These are phyloP conservation scores for Microcyclospora tardicrescens DNA, from an alignment of 2,329 filamentous ascomycete species.

Conservation along the genomic window DNA sequence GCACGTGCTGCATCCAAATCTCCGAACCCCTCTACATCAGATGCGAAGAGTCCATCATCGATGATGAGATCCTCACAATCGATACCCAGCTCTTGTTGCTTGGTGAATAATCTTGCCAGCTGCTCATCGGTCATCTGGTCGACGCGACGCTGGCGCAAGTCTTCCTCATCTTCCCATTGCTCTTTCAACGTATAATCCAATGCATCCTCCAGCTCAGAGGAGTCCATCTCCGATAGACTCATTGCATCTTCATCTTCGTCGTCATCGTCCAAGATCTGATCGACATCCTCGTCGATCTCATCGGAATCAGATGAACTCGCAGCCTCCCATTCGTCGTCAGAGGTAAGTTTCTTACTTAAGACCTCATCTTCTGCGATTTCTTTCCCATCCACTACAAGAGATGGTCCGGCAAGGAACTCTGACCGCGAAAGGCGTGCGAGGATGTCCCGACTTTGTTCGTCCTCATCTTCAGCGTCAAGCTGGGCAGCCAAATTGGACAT, in stretches of 20 bases:
- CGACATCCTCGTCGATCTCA: conserved; percentile 7
- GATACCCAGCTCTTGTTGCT: conserved; percentile 52
- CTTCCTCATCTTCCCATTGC: conserved; percentile 28
- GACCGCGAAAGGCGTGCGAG: not conserved
- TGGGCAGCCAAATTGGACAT: conserved; percentile 48
- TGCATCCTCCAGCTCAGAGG: conserved; percentile 23
- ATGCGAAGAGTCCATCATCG: conserved; percentile 26
- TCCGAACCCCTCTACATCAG: conserved; percentile 13
- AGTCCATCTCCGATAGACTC: conserved; percentile 25
- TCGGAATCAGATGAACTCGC: conserved; percentile 6
- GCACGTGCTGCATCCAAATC: conserved; percentile 19
- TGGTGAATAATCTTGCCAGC: conserved; percentile 47
- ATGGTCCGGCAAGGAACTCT: conserved; percentile 12
- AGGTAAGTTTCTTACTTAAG: conserved; percentile 13
- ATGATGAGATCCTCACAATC: conserved; percentile 47
- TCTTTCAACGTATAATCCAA: conserved; percentile 22
- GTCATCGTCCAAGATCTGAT: conserved; percentile 20
- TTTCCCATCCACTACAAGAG: conserved; percentile 17
- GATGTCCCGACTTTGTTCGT: conserved; percentile 1
- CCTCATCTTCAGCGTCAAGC: conserved; percentile 13
- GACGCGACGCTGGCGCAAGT: conserved; percentile 27
- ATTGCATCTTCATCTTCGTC: conserved; percentile 20
- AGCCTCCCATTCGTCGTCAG: conserved; percentile 25
- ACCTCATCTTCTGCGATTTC: conserved; percentile 19
- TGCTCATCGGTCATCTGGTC: conserved; percentile 44